Evolutionary conservation across 805 yeast species (phyloP).

Genomic region (Yamadazyma nakazawae): DNA sequence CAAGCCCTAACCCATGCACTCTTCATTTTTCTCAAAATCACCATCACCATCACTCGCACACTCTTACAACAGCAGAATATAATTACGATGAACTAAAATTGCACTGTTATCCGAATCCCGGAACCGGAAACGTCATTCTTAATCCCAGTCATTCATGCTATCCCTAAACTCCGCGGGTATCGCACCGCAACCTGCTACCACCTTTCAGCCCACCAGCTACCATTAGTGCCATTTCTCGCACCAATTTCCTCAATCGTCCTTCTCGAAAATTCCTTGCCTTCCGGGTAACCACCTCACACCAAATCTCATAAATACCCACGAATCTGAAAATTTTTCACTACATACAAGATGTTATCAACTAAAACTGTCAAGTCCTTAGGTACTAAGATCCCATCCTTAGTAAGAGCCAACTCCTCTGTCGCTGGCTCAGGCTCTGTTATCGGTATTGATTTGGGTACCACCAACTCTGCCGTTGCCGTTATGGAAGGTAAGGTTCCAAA

Average conservation of each 20-base stretch:
- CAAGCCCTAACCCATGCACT: no score
- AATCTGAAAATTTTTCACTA: conserved; percentile 5
- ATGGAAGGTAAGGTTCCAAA: conserved; percentile 77
- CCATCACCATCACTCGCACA: no score
- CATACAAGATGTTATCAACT: conserved; percentile 37
- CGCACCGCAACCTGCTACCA: no score
- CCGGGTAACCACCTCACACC: conserved; percentile 11
- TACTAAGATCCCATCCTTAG: conserved; percentile 21
- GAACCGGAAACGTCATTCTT: background rate
- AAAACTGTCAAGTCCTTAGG: conserved; percentile 29
- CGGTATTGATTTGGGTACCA: conserved; percentile 85
- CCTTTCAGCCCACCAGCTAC: no score
- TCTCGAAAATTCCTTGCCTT: conserved; percentile 14
- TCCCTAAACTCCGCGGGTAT: background rate
- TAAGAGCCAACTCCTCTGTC: conserved; percentile 32
- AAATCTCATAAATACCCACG: background rate
- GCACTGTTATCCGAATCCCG: background rate
- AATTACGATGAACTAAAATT: no score
- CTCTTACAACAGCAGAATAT: no score
- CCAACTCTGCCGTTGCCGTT: conserved; percentile 85
- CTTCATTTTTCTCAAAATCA: no score
- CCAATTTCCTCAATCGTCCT: background rate
- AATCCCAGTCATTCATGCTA: background rate
- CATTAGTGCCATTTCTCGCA: background rate
- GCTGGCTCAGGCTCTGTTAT: conserved; percentile 56